A percentile compares a stretch with the other conserved stretches of the same genome.
Conservation (phyloP, 1,139 yeast species). For the Lodderomyces oxycetoniae region DNA sequence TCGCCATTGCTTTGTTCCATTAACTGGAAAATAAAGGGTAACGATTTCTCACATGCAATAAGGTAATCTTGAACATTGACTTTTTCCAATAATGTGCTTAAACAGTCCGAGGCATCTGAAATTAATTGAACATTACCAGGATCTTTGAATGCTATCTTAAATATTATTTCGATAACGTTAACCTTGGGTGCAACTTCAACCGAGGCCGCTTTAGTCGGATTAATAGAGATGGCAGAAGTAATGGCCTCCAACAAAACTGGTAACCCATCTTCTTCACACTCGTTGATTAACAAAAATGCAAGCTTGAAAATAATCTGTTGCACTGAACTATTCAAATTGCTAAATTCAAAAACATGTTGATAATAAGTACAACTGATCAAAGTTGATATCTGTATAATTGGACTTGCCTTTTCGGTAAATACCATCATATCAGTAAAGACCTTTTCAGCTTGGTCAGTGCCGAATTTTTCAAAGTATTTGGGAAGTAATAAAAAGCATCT, state of each 20-base stretch:
- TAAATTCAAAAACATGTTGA: constrained; percentile 42
- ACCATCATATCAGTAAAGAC: constrained; percentile 34
- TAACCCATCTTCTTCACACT: constrained; percentile 78
- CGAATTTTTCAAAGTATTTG: constrained; percentile 51
- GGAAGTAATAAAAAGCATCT: constrained; percentile 52
- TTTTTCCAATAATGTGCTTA: constrained; percentile 52
- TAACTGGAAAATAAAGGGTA: constrained; percentile 46
- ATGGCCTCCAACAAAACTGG: constrained; percentile 71
- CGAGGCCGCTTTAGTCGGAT: constrained; percentile 31
- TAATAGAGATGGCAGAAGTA: constrained; percentile 48
- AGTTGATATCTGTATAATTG: constrained; percentile 33
- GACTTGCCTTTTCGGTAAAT: constrained; percentile 18
- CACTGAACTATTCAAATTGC: constrained; percentile 15
- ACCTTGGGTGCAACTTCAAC: constrained; percentile 19
- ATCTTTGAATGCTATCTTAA: constrained; percentile 65
- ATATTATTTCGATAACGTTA: constrained; percentile 48
- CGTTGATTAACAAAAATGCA: constrained; percentile 43
- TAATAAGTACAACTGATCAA: constrained; percentile 55
- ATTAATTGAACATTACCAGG: constrained; percentile 69
- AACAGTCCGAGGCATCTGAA: constrained; percentile 57
- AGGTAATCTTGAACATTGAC: constrained; percentile 44
- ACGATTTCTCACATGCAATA: constrained; percentile 45
- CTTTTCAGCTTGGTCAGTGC: constrained; percentile 21
- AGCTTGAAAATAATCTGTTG: constrained; percentile 30
- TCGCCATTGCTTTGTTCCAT: constrained; percentile 28